These are phyloP conservation scores for Penicillium silybi DNA, from an alignment of 495 filamentous ascomycete genomes.

Conservation along the genomic window DNA sequence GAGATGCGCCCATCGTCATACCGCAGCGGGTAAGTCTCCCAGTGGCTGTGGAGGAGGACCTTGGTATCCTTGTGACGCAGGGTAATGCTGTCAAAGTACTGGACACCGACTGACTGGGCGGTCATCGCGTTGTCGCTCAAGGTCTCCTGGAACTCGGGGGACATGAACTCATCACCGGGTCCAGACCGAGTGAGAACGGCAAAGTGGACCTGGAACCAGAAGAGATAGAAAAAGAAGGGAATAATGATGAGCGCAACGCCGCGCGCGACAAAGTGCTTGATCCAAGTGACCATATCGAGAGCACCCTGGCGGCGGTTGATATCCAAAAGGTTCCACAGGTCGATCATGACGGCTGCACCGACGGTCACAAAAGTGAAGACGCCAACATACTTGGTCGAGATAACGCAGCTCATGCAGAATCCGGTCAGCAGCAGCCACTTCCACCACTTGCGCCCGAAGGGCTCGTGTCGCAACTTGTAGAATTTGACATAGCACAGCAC, in stretches of 20 bases:
- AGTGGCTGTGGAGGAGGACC: conserved; percentile 90
- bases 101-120: conserved; percentile 73
- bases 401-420: conserved; percentile 91
- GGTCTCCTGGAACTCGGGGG: conserved; percentile 95
- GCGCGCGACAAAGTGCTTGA: conserved; percentile 86
- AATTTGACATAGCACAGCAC: conserved; percentile 93
- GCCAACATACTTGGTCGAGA: conserved; percentile 97
- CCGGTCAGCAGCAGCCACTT: conserved; percentile 97
- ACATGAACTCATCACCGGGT: conserved; percentile 98
- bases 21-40: conserved; percentile 81
- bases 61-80: conserved; percentile 97
- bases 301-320: conserved; percentile 75
- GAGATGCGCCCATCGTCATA: conserved; percentile 98
- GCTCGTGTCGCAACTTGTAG: conserved; percentile 88
- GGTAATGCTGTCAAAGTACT: conserved; percentile 87
- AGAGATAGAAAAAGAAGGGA: conserved; percentile 96
- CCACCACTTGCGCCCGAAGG: conserved; percentile 97
- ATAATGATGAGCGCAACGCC: conserved; percentile 77
- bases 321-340: conserved; percentile 92
- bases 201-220: conserved; percentile 99
- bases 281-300: conserved; percentile 71
- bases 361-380: conserved; percentile 97
- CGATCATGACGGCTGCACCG: conserved; percentile 86
- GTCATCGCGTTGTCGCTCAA: conserved; percentile 91
- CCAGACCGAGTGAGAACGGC: conserved; percentile 82